These are phyloP conservation scores for Opeltia flavorubescens DNA, from an alignment of 495 filamentous ascomycete species.

Conservation along the genomic window DNA sequence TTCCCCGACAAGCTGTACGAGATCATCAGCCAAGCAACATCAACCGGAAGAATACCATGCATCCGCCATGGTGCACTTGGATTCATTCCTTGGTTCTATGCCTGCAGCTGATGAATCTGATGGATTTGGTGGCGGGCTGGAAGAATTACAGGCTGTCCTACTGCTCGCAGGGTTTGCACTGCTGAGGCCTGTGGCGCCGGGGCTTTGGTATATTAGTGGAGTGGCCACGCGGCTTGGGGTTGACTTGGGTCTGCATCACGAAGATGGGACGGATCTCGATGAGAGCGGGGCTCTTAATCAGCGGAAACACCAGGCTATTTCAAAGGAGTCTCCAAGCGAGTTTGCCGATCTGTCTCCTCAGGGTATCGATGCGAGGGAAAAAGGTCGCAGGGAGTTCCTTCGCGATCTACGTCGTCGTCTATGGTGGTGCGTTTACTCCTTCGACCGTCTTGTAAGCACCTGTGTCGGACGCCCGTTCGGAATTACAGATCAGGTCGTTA, in stretches of 20 bases:
- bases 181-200: slow-evolving; percentile 78
- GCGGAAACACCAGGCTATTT: neutral
- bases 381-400: slow-evolving; percentile 69
- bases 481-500: slow-evolving; percentile 85
- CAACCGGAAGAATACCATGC: slow-evolving; percentile 95
- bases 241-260: slow-evolving; percentile 84
- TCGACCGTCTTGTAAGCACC: slow-evolving; percentile 80
- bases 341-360: neutral
- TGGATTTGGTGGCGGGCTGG: slow-evolving; percentile 63
- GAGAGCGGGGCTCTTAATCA: slow-evolving; percentile 9
- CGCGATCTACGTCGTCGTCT: slow-evolving; percentile 75
- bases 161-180: slow-evolving; percentile 84
- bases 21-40: slow-evolving; percentile 47
- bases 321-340: neutral
- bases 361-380: slow-evolving; percentile 40
- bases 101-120: slow-evolving; percentile 36
- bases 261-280: slow-evolving; percentile 67
- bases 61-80: slow-evolving; percentile 79
- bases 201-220: slow-evolving; percentile 93
- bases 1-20: slow-evolving; percentile 36
- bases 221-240: slow-evolving; percentile 82
- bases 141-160: slow-evolving; percentile 85
- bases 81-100: slow-evolving; percentile 66
- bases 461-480: slow-evolving; percentile 91
- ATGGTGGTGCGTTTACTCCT: slow-evolving; percentile 95